These are phyloP conservation scores for Aspergillus sp. DNA, from an alignment of 2,329 filamentous ascomycete genomes.

Conservation along the genomic window DNA sequence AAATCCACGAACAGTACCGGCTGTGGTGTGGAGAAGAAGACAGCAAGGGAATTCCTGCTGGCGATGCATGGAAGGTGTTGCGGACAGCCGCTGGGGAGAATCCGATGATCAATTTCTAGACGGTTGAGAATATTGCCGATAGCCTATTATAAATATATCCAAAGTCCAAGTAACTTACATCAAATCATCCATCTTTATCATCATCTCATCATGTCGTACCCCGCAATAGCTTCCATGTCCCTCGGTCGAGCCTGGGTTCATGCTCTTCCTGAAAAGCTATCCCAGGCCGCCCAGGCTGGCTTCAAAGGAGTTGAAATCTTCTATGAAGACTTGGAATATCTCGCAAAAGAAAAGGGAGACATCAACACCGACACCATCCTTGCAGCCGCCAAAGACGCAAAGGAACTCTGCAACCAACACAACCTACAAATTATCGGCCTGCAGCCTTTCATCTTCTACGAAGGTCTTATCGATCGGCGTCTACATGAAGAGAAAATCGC, in stretches of 20 bases:
- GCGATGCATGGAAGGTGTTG: constrained; percentile 29
- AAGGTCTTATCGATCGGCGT: constrained; percentile 61
- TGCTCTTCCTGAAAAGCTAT: constrained; percentile 59
- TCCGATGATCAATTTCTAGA: constrained; percentile 27
- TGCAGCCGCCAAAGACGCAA: constrained; percentile 54
- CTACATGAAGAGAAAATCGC: constrained; percentile 55
- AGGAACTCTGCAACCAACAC: constrained; percentile 36
- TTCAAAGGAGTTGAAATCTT: constrained; percentile 71
- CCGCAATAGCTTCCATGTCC: constrained; percentile 69
- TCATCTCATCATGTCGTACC: constrained; percentile 11
- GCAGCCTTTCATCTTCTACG: constrained; percentile 74
- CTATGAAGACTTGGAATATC: constrained; percentile 69
- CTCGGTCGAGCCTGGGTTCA: constrained; percentile 69
- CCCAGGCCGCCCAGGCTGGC: constrained; percentile 59
- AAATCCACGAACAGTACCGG: constrained; percentile 37
- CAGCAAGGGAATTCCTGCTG: constrained; percentile 15
- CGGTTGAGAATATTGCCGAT: too few species aligned
- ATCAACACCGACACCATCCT: constrained; percentile 46
- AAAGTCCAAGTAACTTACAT: too few species aligned
- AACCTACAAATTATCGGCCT: constrained; percentile 45
- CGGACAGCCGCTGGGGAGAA: constrained; percentile 28
- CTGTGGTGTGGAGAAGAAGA: constrained; percentile 32
- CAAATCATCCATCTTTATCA: not conserved
- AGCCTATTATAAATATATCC: too few species aligned
- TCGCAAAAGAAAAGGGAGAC: constrained; percentile 45